A percentile compares a stretch with the other conserved stretches of the same genome.
phyloP scores from a whole-genome alignment of 2,329 filamentous ascomycete species.

The Nothophaeocryptopus gaeumannii region DNA sequence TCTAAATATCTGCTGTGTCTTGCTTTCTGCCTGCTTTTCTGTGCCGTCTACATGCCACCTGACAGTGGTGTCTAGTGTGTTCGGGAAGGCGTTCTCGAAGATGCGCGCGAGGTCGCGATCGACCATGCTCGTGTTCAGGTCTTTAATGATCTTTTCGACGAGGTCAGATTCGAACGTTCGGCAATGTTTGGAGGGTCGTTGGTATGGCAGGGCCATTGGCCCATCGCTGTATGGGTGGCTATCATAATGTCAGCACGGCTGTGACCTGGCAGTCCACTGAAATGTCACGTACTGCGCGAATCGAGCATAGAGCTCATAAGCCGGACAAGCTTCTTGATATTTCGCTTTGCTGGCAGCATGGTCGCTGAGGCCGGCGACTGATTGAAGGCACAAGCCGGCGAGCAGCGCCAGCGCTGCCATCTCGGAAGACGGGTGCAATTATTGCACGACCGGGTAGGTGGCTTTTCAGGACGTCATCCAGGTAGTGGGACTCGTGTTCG shows the following conservation, averaged over 20 bases:
- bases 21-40: conserved; percentile 42
- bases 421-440: too few species aligned
- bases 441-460: too few species aligned
- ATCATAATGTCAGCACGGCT: conserved; percentile 16
- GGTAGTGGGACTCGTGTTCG: too few species aligned
- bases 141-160: conserved; percentile 82
- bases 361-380: conserved; percentile 20
- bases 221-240: conserved; percentile 79
- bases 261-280: neutral
- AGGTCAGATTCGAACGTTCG: conserved; percentile 84
- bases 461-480: too few species aligned
- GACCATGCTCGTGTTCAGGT: conserved; percentile 74
- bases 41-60: conserved; percentile 74
- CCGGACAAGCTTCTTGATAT: conserved; percentile 38
- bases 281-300: conserved; percentile 34
- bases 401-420: conserved; percentile 29
- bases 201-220: conserved; percentile 75
- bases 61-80: conserved; percentile 84
- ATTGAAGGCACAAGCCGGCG: conserved; percentile 29
- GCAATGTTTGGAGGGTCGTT: conserved; percentile 76
- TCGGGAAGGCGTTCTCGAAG: conserved; percentile 77
- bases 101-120: conserved; percentile 86
- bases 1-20: conserved; percentile 30
- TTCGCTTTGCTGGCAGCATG: conserved; percentile 31
- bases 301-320: conserved; percentile 39